These are phyloP conservation scores for Pythium aquatile DNA, from an alignment of 352 stramenopile species.

Conservation along the genomic window DNA sequence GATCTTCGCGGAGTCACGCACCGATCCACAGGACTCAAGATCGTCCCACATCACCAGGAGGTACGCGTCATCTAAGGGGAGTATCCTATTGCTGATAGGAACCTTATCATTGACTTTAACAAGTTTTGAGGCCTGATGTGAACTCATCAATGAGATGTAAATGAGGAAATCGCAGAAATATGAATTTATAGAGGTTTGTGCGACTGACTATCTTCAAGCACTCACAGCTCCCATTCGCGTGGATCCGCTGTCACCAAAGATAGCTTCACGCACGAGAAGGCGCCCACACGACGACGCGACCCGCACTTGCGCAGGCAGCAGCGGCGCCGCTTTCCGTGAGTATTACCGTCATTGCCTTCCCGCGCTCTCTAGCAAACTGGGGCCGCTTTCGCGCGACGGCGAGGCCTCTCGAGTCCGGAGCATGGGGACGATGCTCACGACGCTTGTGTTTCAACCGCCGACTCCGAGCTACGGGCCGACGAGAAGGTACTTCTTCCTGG, in stretches of 20 bases:
- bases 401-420: slow-evolving; percentile 9
- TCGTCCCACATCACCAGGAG: slow-evolving; percentile 16
- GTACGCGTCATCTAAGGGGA: slow-evolving; percentile 10
- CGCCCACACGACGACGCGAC: background rate
- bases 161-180: background rate
- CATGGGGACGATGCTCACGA: slow-evolving; percentile 82
- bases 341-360: background rate
- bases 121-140: slow-evolving; percentile 1
- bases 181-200: slow-evolving; percentile 12
- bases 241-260: slow-evolving; percentile 16
- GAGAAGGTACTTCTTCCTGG: slow-evolving; percentile 93
- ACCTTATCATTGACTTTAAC: slow-evolving; percentile 10
- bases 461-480: slow-evolving; percentile 70
- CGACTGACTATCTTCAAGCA: slow-evolving; percentile 23
- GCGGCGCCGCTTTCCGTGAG: background rate
- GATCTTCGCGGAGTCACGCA: slow-evolving; percentile 27
- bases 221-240: slow-evolving; percentile 5
- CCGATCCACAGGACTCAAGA: slow-evolving; percentile 17
- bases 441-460: slow-evolving; percentile 90
- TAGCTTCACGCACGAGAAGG: slow-evolving; percentile 21
- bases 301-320: background rate
- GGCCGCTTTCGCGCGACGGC: background rate
- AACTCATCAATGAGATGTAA: background rate
- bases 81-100: slow-evolving; percentile 10
- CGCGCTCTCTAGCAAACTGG: background rate